phyloP scores from a whole-genome alignment of 208 protist genomes.

The Trypanosoma vivax region DNA sequence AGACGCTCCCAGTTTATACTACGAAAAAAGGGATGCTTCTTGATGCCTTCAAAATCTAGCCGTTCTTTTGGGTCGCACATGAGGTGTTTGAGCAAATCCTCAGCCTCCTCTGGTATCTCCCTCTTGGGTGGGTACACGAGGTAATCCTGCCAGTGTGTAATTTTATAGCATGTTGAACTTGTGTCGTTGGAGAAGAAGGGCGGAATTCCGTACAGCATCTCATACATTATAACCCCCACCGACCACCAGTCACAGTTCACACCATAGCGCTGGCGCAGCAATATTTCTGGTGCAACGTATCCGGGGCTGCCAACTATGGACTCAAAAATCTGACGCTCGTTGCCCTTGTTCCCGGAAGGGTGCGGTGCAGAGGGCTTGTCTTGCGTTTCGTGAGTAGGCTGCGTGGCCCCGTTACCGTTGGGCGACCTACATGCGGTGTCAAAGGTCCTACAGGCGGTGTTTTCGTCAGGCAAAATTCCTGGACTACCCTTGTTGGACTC shows the following conservation, averaged over 20 bases:
- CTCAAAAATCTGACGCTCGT: conserved; percentile 66
- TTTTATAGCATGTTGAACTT: conserved; percentile 91
- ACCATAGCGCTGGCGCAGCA: conserved; percentile 91
- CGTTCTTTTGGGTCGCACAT: conserved; percentile 83
- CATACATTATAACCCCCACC: conserved; percentile 97
- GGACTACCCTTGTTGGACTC: conserved; percentile 2
- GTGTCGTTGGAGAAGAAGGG: conserved; percentile 93
- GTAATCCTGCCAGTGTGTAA: conserved; percentile 89
- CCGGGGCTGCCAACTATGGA: conserved; percentile 95
- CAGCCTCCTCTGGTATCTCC: conserved; percentile 74
- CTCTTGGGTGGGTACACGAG: conserved; percentile 84
- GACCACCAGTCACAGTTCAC: conserved; percentile 97
- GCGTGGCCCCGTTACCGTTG: conserved; percentile 2
- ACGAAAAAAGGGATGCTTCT: conserved; percentile 76
- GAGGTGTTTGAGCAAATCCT: conserved; percentile 89
- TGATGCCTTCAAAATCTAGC: conserved; percentile 71
- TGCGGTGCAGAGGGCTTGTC: background rate
- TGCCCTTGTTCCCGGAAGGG: conserved; percentile 7
- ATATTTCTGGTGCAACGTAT: conserved; percentile 96
- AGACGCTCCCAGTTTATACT: conserved; percentile 61
- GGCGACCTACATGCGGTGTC: too few species aligned
- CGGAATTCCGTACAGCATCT: conserved; percentile 95
- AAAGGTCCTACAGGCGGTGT: too few species aligned
- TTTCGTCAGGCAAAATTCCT: too few species aligned
- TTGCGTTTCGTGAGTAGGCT: background rate